Conservation (phyloP, 2,329 filamentous ascomycete species). For the Fragosphaeria purpurea region DNA sequence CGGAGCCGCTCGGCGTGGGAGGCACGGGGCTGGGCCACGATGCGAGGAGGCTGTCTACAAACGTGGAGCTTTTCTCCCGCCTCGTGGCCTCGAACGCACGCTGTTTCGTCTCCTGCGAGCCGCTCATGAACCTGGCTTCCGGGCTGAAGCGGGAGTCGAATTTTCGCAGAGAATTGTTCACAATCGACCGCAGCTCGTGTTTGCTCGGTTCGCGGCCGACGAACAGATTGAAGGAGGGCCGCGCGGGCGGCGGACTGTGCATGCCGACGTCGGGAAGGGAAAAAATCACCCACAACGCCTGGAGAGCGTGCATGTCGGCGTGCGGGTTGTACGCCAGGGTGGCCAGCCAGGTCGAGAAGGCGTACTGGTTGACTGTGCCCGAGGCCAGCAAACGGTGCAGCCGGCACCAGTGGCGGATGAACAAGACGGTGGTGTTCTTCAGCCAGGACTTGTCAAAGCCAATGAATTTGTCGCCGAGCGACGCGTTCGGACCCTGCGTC, state of each 20-base stretch:
- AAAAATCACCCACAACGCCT: neutral
- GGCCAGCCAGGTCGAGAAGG: neutral
- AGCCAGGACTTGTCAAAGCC: neutral
- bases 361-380: neutral
- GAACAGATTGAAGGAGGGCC: neutral
- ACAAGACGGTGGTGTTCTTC: neutral
- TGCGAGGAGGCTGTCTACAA: neutral
- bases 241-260: neutral
- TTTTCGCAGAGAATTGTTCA: neutral
- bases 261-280: neutral
- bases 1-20: neutral
- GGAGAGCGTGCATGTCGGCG: constrained; percentile 1
- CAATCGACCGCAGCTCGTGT: neutral
- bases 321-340: constrained; percentile 1
- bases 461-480: neutral
- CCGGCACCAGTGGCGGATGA: neutral
- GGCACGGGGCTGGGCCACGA: neutral
- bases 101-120: too few species aligned
- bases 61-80: neutral
- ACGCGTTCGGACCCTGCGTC: neutral
- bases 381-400: neutral
- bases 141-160: too few species aligned
- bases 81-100: too few species aligned
- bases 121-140: too few species aligned
- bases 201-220: neutral